A percentile compares a stretch with the other conserved stretches of the same genome.
Conservation (phyloP, 352 stramenopile genomes). For the Aphanomyces cochlioides region DNA sequence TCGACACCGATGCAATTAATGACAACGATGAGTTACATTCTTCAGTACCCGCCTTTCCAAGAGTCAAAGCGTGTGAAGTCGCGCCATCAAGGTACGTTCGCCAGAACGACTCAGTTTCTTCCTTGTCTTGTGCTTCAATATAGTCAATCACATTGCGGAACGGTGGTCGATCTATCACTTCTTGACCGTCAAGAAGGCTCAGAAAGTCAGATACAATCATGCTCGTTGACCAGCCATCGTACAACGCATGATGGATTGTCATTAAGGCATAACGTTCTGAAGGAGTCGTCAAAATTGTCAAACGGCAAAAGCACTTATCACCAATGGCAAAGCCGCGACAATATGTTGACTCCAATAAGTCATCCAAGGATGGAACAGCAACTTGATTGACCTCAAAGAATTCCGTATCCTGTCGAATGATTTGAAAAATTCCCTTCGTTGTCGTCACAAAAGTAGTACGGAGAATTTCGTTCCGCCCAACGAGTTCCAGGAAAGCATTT, state of each 20-base stretch:
- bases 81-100: background rate
- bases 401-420: background rate
- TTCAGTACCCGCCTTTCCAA: background rate
- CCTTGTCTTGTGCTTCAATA: background rate
- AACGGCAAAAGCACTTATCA: background rate
- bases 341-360: background rate
- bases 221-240: background rate
- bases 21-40: background rate
- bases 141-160: conserved; percentile 7
- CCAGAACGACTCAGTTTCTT: background rate
- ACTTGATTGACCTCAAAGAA: background rate
- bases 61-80: background rate
- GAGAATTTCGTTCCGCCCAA: background rate
- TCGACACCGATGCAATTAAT: background rate
- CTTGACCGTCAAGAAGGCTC: background rate
- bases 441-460: conserved; percentile 12
- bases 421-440: background rate
- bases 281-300: background rate
- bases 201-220: background rate
- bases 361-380: background rate
- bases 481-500: background rate
- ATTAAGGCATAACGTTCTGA: background rate
- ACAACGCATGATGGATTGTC: conserved; percentile 13
- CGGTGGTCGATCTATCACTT: background rate
- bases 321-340: background rate